A percentile compares a stretch with the other conserved stretches of the same genome.
Evolutionary conservation across 768 basidiomycete genomes (phyloP).

Genomic region (Coprinopsis sp.): DNA sequence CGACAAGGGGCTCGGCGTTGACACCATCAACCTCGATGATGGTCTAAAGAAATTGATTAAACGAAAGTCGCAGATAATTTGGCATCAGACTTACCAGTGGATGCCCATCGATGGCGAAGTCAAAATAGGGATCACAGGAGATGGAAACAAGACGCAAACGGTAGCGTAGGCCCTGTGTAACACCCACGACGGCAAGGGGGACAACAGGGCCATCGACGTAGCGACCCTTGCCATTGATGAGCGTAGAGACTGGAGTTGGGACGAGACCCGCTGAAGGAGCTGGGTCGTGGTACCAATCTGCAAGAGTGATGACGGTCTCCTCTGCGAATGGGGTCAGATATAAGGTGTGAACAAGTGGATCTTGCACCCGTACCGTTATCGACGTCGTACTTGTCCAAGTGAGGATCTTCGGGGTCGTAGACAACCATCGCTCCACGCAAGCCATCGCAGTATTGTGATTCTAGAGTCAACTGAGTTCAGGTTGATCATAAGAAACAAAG

Average conservation of each 20-base stretch:
- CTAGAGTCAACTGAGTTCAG: neutral
- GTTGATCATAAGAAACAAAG: neutral
- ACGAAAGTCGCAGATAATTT: neutral
- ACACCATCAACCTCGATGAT: slow-evolving; percentile 32
- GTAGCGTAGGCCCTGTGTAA: slow-evolving; percentile 34
- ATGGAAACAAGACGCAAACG: slow-evolving; percentile 44
- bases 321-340: slow-evolving; percentile 16
- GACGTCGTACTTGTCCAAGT: slow-evolving; percentile 18
- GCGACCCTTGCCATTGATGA: slow-evolving; percentile 41
- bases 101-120: slow-evolving; percentile 28
- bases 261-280: slow-evolving; percentile 16
- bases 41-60: slow-evolving; percentile 22
- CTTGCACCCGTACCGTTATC: slow-evolving; percentile 7
- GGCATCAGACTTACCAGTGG: slow-evolving; percentile 33
- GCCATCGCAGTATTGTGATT: slow-evolving; percentile 12
- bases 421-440: slow-evolving; percentile 12
- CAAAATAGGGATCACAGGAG: slow-evolving; percentile 36
- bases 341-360: neutral
- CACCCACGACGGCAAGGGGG: slow-evolving; percentile 33
- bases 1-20: slow-evolving; percentile 22
- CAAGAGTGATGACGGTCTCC: slow-evolving; percentile 42
- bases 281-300: slow-evolving; percentile 38
- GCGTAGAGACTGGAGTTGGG: slow-evolving; percentile 14
- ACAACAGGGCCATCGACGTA: slow-evolving; percentile 27
- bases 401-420: slow-evolving; percentile 18